Percentiles rank a stretch among this genome's conserved stretches.
phyloP scores from a whole-genome alignment of 805 yeast species.

The Lipomyces sp. region DNA sequence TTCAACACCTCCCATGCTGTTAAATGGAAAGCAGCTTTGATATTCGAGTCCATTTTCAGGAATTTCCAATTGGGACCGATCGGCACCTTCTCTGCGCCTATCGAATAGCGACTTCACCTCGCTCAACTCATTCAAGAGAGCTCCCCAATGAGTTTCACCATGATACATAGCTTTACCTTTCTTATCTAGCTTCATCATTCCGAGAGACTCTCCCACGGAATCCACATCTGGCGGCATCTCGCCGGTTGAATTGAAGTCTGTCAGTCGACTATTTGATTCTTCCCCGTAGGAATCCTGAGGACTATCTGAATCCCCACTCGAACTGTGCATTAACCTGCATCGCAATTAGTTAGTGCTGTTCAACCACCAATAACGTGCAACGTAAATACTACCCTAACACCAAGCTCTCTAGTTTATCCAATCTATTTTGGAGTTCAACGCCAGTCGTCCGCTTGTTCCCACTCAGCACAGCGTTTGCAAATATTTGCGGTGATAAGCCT shows the following conservation, averaged over 20 bases:
- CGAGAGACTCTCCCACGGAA: slow-evolving; percentile 43
- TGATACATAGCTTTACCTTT: slow-evolving; percentile 45
- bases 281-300: slow-evolving; percentile 24
- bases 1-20: slow-evolving; percentile 17
- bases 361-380: neutral
- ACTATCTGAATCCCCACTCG: slow-evolving; percentile 26
- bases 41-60: neutral
- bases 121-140: slow-evolving; percentile 41
- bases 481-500: slow-evolving; percentile 15
- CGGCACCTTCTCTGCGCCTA: slow-evolving; percentile 15
- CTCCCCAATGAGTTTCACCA: slow-evolving; percentile 47
- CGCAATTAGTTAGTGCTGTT: neutral
- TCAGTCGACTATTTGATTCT: slow-evolving; percentile 1
- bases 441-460: slow-evolving; percentile 24
- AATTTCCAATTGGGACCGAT: neutral
- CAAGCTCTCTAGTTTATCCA: slow-evolving; percentile 43
- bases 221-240: slow-evolving; percentile 30
- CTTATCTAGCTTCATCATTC: slow-evolving; percentile 45
- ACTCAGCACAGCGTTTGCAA: slow-evolving; percentile 5
- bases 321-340: slow-evolving; percentile 26
- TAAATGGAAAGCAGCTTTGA: slow-evolving; percentile 29
- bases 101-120: slow-evolving; percentile 35
- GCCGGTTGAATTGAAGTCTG: slow-evolving; percentile 9
- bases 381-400: slow-evolving; percentile 36
- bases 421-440: slow-evolving; percentile 40